Evolutionary conservation across 129 eudicot species (phyloP), one percentile per base, ranked within the genome.

Genomic region (Silybum marianum): DNA sequence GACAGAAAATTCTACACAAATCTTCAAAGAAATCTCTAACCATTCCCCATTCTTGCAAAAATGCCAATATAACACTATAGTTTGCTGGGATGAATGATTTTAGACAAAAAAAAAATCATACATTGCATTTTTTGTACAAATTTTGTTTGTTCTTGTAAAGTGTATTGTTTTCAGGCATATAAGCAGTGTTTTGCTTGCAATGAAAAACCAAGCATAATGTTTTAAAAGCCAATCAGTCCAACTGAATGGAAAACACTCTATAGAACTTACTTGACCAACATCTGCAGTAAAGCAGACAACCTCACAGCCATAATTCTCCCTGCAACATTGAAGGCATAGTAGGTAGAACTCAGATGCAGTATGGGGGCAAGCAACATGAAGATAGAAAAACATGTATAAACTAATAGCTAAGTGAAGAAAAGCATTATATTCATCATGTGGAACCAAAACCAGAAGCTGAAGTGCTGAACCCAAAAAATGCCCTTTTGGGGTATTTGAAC

Each of bases 271-370:
- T 85, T 95, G 98, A 34, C 97, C 98, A 78, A 95, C 98, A 95
- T 95, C 98, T 60, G 98, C 98, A 82, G 97, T 95, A 82, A 95
- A 95, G 86, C 98, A 95, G 46, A 95, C 98, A 84, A 95, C 98
- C 90, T 95, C 98, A 51, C 97, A 95, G 62, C 98, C 98, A 90
- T 95, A 95, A 72, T 95, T 92, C 88, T 92, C 97, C 91, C 98
- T 94, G 97, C 86, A 82, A 62, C 23, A 54, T 69, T 58, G 65
- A 79, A 58, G 26, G 62, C 18, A 13, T 46, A 39, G 63, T 60
- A 12, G 79, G 54, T 75, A 22, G 69, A 51, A 3, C 76, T 22
- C 58, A 3, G 40, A 71, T 63, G 36, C 72, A 81, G 79, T 73
- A 65, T 7, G 63, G 6, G 26, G 26, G 72, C 6, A 8, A 72